Evolutionary conservation across 371 early-diverging fungal genomes (phyloP), one percentile per base, ranked within the genome.

Genomic region (Mortierella sp.): DNA sequence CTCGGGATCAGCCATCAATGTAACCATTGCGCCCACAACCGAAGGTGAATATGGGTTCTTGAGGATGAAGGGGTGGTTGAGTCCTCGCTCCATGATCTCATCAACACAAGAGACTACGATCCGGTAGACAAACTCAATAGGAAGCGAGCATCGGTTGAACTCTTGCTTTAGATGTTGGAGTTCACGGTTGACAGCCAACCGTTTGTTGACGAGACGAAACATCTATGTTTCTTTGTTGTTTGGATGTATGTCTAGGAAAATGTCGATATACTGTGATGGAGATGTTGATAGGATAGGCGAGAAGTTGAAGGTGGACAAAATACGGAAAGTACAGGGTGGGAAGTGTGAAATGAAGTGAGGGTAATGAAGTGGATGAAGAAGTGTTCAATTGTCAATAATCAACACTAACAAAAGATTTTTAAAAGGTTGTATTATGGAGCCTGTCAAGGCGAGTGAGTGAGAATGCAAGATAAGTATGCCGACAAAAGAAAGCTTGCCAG

Each of bases 71-170:
- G 81, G 81, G 14, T 81, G 85, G n/a, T 84, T 79, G 75, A 84
- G 81, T 57, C 85, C 85, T 14, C 85, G 79, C 42, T 78, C 79
- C 81, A 84, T 81, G 74, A 84, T 84, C 74, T 84, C 85, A 34
- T 84, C 85, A 4, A 84, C 85, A 58, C 85, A 84, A 11, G 68
- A 45, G 9, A 84, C 85, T 4, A 84, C 82, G 24, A 81, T 79
- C 55, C 85, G 55, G 75, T 84, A 78, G 47, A 84, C 85, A 60
- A 84, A 84, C 34, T 84, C 85, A 52, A 79, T 81, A 9, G 85
- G 85, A 24, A 84, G 79, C 34, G 81, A 81, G 73, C 85, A 84
- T 72, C 81, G 85, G n/a, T 81, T 81, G 75, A 84, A 84, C 31
- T 84, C 81, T 16, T 81, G 79, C 70, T 81, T 84, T 57, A 84